Conservation (phyloP, 177 flowering plant genomes). For the Vitis hybrid region DNA sequence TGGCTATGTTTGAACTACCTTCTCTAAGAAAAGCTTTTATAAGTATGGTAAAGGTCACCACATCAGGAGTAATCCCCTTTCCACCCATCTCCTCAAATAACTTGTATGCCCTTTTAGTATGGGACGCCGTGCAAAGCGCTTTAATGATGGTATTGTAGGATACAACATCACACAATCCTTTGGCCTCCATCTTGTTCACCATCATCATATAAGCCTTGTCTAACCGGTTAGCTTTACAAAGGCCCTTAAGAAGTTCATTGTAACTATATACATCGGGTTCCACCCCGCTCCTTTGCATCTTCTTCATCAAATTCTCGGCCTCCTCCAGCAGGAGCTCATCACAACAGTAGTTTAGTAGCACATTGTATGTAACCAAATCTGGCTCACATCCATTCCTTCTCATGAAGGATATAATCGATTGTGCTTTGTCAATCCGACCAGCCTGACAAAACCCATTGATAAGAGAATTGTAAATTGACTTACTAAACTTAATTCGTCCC, state of each 20-base stretch:
- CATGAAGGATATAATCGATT: constrained; percentile 69
- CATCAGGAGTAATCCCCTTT: constrained; percentile 68
- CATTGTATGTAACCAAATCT: constrained; percentile 83
- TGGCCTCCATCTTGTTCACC: constrained; percentile 60
- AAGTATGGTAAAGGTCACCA: constrained; percentile 76
- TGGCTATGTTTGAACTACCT: constrained; percentile 57
- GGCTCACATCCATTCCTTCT: constrained; percentile 67
- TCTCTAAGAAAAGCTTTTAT: constrained; percentile 68
- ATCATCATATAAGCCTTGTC: constrained; percentile 69
- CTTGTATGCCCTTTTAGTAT: constrained; percentile 46
- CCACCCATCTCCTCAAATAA: constrained; percentile 68
- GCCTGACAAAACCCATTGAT: constrained; percentile 77
- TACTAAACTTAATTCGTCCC: constrained; percentile 32
- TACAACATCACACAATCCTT: constrained; percentile 65
- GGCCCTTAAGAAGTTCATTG: constrained; percentile 82
- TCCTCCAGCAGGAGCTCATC: constrained; percentile 61
- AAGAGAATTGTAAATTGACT: constrained; percentile 65
- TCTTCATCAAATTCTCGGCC: constrained; percentile 64
- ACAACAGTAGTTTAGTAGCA: constrained; percentile 70
- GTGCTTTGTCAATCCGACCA: constrained; percentile 76
- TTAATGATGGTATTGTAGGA: constrained; percentile 76
- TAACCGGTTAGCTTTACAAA: constrained; percentile 63
- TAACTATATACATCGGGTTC: constrained; percentile 78
- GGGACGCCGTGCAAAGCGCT: constrained; percentile 52
- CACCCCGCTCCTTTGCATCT: constrained; percentile 63